A percentile compares a stretch with the other conserved stretches of the same genome.
Evolutionary conservation across 192 early-diverging fungal species (phyloP).

Genomic region (Diversispora epigaea): DNA sequence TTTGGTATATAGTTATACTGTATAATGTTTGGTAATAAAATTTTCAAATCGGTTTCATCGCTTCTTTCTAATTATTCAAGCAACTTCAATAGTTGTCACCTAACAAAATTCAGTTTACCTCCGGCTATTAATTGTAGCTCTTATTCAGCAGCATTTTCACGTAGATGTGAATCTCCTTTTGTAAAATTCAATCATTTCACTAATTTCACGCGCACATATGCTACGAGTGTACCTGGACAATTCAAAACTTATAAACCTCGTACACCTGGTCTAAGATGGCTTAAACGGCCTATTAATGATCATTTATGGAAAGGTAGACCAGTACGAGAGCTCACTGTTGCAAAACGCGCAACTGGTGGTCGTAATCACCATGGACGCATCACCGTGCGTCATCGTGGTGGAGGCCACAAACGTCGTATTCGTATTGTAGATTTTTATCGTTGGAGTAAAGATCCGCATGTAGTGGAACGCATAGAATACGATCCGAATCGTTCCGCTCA

Average conservation of each 20-base stretch:
- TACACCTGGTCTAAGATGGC: constrained; percentile 82
- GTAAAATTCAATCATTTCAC: too few relatives aligned
- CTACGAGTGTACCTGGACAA: constrained; percentile 40
- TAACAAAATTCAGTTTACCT: too few relatives aligned
- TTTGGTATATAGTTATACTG: too few relatives aligned
- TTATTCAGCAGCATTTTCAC: too few relatives aligned
- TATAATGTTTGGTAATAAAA: too few relatives aligned
- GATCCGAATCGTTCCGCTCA: constrained; percentile 90
- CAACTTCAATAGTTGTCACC: too few relatives aligned
- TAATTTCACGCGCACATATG: constrained; percentile 35
- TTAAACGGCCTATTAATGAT: constrained; percentile 79
- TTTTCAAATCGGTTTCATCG: too few relatives aligned
- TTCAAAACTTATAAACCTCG: constrained; percentile 94
- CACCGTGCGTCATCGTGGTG: constrained; percentile 90
- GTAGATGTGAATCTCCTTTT: too few relatives aligned
- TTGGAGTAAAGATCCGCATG: constrained; percentile 65
- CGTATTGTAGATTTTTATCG: constrained; percentile 87
- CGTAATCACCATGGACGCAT: constrained; percentile 88
- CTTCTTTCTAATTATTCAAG: too few relatives aligned
- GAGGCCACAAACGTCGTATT: constrained; percentile 86
- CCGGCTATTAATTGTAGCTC: too few relatives aligned
- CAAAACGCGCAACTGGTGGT: constrained; percentile 82
- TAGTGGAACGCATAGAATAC: constrained; percentile 89
- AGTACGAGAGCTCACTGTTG: constrained; percentile 73
- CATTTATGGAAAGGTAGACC: constrained; percentile 87